Base-by-base conservation (phyloP, 78 protist genomes). In the Mantamonas sphyraenae region DNA sequence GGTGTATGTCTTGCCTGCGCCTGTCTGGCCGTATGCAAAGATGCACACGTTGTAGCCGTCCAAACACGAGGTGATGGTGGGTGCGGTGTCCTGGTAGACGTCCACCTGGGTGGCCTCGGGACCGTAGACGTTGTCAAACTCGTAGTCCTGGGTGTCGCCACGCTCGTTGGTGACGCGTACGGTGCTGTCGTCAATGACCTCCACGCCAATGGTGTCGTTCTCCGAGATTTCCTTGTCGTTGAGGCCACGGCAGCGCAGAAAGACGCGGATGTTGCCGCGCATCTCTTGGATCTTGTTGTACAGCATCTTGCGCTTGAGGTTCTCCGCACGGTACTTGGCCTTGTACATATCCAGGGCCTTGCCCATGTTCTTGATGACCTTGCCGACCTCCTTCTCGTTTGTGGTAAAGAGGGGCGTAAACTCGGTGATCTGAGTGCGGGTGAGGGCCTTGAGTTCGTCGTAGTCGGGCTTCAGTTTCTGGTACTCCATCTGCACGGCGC, bases 11-110 rank as follows among this genome's bases (percentile, higher is more conserved):
- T 86, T 86, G 28, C 91, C 91, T 0, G 81, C 58, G 3, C 76
- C 80, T 20, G 83, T 79, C 39, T 79, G 82, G 53, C 84, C 91
- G 47, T 77, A 86, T 2, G 91, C 91, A 35, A 86, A 86, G 70
- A 86, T 57, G 77, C 87, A 81, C 4, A 74, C 80, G 74, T 86
- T 81, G 71, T 77, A 77, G 2, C 91, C 91, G 62, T 82, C 87
- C 31, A 83, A 56, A 22, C 79, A 84, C 1, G 83, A 70, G 24
- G 56, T 62, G 37, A 86, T 65, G 45, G 77, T 38, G 24, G 59
- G 65, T 50, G 66, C 59, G 50, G 53, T 61, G 50, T 83, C 89
- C 58, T 38, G 66, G 45, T 55, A 83, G 56, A 83, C 84, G 8
- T 33, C 70, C 34, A 9, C 74, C 72, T 83, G 89, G 50, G 88